Base-by-base conservation (phyloP, 164 flowering plant species). In the Saururus chinensis region DNA sequence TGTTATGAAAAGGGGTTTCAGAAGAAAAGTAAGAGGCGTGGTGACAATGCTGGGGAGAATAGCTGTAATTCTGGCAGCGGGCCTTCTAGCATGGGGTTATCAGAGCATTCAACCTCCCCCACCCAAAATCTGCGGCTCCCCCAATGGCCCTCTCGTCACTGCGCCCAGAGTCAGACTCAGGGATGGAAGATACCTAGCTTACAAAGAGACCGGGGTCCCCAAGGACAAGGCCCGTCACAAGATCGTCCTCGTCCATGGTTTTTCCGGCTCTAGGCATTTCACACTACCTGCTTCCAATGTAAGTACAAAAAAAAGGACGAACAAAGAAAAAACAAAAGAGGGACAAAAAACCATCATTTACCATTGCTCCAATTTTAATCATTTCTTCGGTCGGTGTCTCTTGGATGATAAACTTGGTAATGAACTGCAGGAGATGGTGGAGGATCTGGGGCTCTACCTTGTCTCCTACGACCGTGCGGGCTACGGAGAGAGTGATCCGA, bases 111-210 rank as follows among this genome's bases (percentile, higher is more conserved):
- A 74, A 56, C 88, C 92, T 57, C 84, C 83, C 35, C 72, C 82
- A 8, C 82, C 89, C 11, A 81, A 71, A 71, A 70, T 71, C 57
- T 80, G 82, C 65, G 96, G 92, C 21, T 64, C 86, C 60, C 75
- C 81, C 13, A 78, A 68, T 69, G 92, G 95, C 7, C 88, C 85
- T 35, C 74, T 77, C 2, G 62, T 88, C 48, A 85, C 92, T 25
- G 84, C 86, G 49, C 77, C 88, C 7, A 77, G 92, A 64, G 72
- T 88, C 57, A 80, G 75, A 68, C 95, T 88, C 53, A 73, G 74
- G 37, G 92, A 88, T 79, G 96, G 92, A 60, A 84, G 96, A 61
- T 73, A 79, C 68, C 77, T 88, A 61, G 92, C 96, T 24, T 86
- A 86, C 77, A 77, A 81, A 66, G 92, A 88, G 66, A 70, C 73